Conservation (phyloP, 2,329 filamentous ascomycete genomes). For the Colletotrichum echinochloae region DNA sequence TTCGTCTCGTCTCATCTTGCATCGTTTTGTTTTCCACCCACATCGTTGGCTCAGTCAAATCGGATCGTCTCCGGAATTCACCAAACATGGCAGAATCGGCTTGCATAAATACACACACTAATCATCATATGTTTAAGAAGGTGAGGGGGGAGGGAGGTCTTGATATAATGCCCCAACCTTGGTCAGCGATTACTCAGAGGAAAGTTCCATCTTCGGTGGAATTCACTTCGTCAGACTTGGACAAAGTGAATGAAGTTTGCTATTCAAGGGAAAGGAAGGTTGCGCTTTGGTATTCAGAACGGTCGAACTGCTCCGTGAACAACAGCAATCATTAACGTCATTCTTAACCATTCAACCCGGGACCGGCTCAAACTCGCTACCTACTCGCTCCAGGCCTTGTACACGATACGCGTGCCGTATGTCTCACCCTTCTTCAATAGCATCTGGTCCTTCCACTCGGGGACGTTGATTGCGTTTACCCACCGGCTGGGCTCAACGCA, state of each 20-base stretch:
- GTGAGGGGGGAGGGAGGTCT: neutral
- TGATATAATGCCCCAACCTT: neutral
- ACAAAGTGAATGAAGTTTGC: neutral
- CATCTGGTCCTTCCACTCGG: slow-evolving; percentile 83
- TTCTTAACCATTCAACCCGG: neutral
- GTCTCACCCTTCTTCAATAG: slow-evolving; percentile 85
- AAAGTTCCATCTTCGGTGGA: neutral
- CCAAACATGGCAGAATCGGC: neutral
- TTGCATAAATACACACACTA: neutral
- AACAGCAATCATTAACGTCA: slow-evolving; percentile 25
- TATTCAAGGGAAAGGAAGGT: neutral
- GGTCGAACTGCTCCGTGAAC: neutral
- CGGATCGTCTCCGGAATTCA: slow-evolving; percentile 19
- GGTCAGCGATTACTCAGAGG: neutral
- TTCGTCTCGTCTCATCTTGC: slow-evolving; percentile 32
- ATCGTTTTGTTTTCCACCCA: neutral
- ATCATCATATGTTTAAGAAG: neutral
- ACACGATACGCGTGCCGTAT: slow-evolving; percentile 85
- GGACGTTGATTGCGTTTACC: slow-evolving; percentile 87
- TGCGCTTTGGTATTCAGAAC: neutral
- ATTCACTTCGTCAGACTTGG: neutral
- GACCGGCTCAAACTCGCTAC: neutral
- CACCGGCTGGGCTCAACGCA: slow-evolving; percentile 93
- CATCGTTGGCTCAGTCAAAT: slow-evolving; percentile 20
- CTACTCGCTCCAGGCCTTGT: slow-evolving; percentile 83